These are phyloP conservation scores for Pinus albicaulis DNA, from an alignment of 75 land plant genomes.

Conservation along the genomic window DNA sequence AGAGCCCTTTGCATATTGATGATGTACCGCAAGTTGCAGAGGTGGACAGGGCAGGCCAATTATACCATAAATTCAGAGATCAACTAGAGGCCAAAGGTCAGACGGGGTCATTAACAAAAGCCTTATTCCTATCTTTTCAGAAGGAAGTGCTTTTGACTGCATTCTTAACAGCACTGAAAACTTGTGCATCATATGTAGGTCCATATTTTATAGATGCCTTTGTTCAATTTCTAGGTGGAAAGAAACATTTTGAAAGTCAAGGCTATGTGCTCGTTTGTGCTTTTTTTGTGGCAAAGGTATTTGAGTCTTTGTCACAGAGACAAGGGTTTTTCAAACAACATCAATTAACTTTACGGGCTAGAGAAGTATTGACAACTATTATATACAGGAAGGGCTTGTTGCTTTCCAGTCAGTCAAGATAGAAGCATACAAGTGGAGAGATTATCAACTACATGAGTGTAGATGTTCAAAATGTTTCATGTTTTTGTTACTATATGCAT, in stretches of 20 bases:
- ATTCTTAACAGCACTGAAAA: conserved; percentile 23
- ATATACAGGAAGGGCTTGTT: conserved; percentile 28
- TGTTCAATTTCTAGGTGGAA: conserved; percentile 26
- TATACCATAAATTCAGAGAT: conserved; percentile 31
- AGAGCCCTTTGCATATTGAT: conserved; percentile 48
- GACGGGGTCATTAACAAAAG: conserved; percentile 25
- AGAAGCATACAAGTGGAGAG: conserved; percentile 31
- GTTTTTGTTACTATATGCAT: no score
- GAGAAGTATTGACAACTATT: conserved; percentile 7
- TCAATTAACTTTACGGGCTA: no score
- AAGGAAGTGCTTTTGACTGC: conserved; percentile 34
- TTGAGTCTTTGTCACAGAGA: conserved; percentile 46
- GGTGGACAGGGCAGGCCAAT: conserved; percentile 32
- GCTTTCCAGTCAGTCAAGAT: conserved; percentile 24
- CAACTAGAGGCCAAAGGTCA: conserved; percentile 26
- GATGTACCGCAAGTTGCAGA: conserved; percentile 67
- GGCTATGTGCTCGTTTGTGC: conserved; percentile 37
- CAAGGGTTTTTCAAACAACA: conserved; percentile 38
- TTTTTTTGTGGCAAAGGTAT: conserved; percentile 43
- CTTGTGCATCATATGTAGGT: conserved; percentile 59
- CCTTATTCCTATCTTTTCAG: conserved; percentile 25
- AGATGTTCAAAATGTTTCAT: no score
- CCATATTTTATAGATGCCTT: conserved; percentile 61
- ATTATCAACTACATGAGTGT: conserved; percentile 18
- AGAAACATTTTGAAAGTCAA: conserved; percentile 14